Conservation (phyloP, 2,329 filamentous ascomycete species). For the Shiraia bambusicola region DNA sequence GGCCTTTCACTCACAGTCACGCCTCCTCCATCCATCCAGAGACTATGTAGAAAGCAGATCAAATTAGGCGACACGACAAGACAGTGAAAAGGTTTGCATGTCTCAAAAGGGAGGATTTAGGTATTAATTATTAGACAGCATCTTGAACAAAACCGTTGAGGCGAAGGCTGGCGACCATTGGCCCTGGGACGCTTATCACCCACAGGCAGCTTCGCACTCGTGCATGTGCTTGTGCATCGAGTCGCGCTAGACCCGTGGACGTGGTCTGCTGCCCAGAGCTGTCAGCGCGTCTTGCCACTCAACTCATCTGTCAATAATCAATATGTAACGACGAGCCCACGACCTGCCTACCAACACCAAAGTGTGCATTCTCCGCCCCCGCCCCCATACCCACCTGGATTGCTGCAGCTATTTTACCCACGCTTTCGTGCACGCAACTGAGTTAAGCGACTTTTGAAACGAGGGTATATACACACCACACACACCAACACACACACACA, state of each 20-base stretch:
- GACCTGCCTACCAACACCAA: slow-evolving; percentile 24
- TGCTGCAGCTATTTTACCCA: slow-evolving; percentile 15
- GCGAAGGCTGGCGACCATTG: background rate
- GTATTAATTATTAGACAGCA: background rate
- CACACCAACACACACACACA: no score
- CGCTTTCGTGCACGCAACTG: slow-evolving; percentile 4
- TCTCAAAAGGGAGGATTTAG: background rate
- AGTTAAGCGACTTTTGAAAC: background rate
- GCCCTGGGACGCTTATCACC: slow-evolving; percentile 13
- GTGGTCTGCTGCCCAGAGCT: slow-evolving; percentile 14
- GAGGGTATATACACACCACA: background rate
- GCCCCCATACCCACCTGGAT: slow-evolving; percentile 14
- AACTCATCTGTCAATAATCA: slow-evolving; percentile 34
- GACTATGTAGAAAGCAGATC: no score
- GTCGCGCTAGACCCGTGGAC: slow-evolving; percentile 20
- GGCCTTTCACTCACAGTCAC: no score
- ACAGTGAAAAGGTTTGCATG: background rate
- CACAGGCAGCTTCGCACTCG: slow-evolving; percentile 3
- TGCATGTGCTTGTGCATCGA: slow-evolving; percentile 7
- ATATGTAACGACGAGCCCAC: slow-evolving; percentile 33
- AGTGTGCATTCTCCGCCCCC: slow-evolving; percentile 2
- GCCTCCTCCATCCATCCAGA: no score
- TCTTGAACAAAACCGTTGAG: slow-evolving; percentile 1
- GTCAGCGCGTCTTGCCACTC: slow-evolving; percentile 34
- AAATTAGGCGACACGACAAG: no score